These are phyloP conservation scores for Leccinum cinnamomeum DNA, from an alignment of 1,284 basidiomycete genomes.

Conservation along the genomic window DNA sequence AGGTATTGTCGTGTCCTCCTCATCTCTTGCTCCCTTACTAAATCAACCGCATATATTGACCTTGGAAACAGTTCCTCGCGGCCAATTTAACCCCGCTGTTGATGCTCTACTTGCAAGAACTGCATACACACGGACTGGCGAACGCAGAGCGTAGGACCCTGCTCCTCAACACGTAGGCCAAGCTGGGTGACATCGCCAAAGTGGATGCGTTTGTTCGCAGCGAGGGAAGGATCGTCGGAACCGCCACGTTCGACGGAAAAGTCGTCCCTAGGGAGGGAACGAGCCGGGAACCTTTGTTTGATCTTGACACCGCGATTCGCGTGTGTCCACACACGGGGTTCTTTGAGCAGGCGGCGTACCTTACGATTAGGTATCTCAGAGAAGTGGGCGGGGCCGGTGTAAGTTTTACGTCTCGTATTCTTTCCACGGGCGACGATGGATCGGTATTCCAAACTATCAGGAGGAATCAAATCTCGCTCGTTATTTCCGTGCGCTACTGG, in stretches of 20 bases:
- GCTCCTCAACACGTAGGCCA: constrained; percentile 94
- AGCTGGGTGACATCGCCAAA: constrained; percentile 87
- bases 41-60: background rate
- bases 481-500: no score
- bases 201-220: constrained; percentile 93
- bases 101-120: constrained; percentile 90
- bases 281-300: constrained; percentile 70
- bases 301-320: no score
- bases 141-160: constrained; percentile 98
- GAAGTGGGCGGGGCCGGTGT: no score
- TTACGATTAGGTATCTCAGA: no score
- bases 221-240: constrained; percentile 50
- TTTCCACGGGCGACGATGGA: no score
- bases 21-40: background rate
- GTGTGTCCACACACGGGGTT: no score
- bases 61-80: constrained; percentile 77
- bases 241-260: constrained; percentile 21
- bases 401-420: no score
- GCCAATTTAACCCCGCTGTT: constrained; percentile 95
- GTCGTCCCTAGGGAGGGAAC: constrained; percentile 37
- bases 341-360: no score
- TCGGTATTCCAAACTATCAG: no score
- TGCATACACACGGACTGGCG: constrained; percentile 88
- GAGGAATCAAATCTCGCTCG: no score
- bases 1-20: constrained; percentile 50